Base-by-base conservation (phyloP, 108 stramenopile genomes). In the Conticribra weissflogii region DNA sequence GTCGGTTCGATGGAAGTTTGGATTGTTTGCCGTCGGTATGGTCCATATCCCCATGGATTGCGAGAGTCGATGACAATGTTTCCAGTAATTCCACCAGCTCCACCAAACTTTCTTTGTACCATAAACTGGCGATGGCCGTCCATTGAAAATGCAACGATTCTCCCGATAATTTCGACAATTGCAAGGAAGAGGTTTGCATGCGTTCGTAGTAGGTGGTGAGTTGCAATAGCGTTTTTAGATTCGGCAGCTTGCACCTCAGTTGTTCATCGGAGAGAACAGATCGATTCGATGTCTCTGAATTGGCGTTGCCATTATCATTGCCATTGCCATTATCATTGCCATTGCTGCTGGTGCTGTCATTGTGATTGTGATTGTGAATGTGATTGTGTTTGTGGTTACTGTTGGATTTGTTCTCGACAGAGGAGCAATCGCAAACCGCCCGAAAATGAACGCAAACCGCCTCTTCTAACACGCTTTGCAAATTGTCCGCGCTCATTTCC, bases 71-170 rank as follows among this genome's bases (percentile, higher is more conserved):
- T 52, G 58, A 57, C 49, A 49, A 44, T 29, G 28, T 12, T 18
- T 72, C 62, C 44, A 78, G 15, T 0, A 66, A 23, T 9, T 16
- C 8, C 1, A 61, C 25, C 3, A 79, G 56, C 18, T 48, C 41
- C 29, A 31, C 47, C 3, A 68, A 33, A 73, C 59, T 54, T 18
- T 73, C 53, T 49, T 31, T 59, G 45, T 74, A 67, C 66, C 72
- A 72, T 44, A 79, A 56, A 32, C 71, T 73, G 7, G 59, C 31
- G 28, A 79, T 56, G 21, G 63, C 48, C 17, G 70, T 66, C 76
- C 71, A 78, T 57, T 53, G 63, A 48, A 59, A 60, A 66, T 72
- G 63, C 48, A 72, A 44, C 1, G 63, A 29, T 32, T 66, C 47
- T 15, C 34, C 34, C 0, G 73, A 50, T 21, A 67, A 19, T 47